Conservation (phyloP, 331 rosid species). For the Rhamnella rubrinervis region DNA sequence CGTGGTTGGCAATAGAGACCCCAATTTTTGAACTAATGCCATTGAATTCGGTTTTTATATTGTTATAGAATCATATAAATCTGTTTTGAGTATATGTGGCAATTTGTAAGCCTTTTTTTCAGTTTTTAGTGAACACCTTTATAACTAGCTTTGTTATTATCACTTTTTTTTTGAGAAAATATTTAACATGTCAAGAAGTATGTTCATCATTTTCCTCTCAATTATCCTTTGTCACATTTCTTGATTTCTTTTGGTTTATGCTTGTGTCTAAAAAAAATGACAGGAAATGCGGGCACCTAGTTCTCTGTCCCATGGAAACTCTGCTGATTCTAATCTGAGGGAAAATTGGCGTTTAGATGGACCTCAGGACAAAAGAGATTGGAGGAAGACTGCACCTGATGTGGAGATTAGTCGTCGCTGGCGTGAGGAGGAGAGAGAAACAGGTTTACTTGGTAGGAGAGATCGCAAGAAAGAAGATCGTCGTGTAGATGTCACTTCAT, state of each 20-base stretch:
- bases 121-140: too few relatives aligned
- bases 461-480: conserved; percentile 71
- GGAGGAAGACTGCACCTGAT: conserved; percentile 58
- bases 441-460: conserved; percentile 66
- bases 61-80: too few relatives aligned
- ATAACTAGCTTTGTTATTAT: too few relatives aligned
- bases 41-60: too few relatives aligned
- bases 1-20: too few relatives aligned
- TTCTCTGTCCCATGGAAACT: conserved; percentile 42
- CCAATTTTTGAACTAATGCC: too few relatives aligned
- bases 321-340: conserved; percentile 52
- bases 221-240: neutral
- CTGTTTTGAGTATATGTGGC: too few relatives aligned
- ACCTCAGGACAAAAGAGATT: conserved; percentile 63
- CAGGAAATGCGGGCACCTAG: conserved; percentile 32
- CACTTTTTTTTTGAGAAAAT: too few relatives aligned
- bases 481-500: conserved; percentile 47
- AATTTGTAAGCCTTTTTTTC: too few relatives aligned
- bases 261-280: neutral
- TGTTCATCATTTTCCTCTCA: neutral
- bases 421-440: conserved; percentile 88
- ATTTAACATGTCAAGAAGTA: neutral
- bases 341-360: conserved; percentile 67
- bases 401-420: conserved; percentile 57
- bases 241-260: neutral